These are phyloP conservation scores for Moesziomyces antarcticus DNA, from an alignment of 1,284 basidiomycete genomes.

Conservation along the genomic window DNA sequence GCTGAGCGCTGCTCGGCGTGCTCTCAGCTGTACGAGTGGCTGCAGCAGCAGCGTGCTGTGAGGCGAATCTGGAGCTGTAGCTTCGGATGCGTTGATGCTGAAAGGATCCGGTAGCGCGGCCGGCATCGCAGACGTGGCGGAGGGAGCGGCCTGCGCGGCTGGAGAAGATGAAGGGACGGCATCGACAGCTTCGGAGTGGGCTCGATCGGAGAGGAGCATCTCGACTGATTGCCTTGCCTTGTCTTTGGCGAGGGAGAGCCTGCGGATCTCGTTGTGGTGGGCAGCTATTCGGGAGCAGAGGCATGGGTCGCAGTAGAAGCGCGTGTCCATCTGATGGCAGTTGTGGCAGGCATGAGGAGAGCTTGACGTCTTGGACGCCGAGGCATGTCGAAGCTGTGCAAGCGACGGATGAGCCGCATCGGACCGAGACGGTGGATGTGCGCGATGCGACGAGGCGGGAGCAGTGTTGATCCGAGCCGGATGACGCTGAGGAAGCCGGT, in stretches of 20 bases:
- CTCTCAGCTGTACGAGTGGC: slow-evolving; percentile 26
- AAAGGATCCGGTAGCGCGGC: slow-evolving; percentile 36
- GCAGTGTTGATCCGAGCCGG: background rate
- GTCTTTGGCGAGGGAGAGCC: slow-evolving; percentile 33
- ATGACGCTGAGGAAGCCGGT: background rate
- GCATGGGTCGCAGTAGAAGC: slow-evolving; percentile 50
- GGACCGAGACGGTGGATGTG: background rate
- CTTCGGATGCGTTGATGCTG: slow-evolving; percentile 10
- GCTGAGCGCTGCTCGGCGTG: slow-evolving; percentile 17
- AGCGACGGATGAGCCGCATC: background rate
- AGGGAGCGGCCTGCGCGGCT: background rate
- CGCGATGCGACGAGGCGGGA: background rate
- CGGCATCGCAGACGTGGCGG: background rate
- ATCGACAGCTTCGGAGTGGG: background rate
- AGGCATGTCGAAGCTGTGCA: background rate
- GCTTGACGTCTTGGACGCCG: background rate
- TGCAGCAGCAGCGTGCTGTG: slow-evolving; percentile 12
- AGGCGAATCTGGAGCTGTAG: background rate
- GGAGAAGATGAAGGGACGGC: background rate
- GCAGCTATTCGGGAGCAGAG: slow-evolving; percentile 32
- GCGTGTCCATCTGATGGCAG: slow-evolving; percentile 37
- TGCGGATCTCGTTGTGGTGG: slow-evolving; percentile 36
- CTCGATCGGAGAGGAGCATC: slow-evolving; percentile 12
- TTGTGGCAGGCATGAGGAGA: slow-evolving; percentile 26
- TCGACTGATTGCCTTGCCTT: slow-evolving; percentile 21